Base-by-base conservation (phyloP, 495 filamentous ascomycete species). In the Aspergillus carlsbadensis region DNA sequence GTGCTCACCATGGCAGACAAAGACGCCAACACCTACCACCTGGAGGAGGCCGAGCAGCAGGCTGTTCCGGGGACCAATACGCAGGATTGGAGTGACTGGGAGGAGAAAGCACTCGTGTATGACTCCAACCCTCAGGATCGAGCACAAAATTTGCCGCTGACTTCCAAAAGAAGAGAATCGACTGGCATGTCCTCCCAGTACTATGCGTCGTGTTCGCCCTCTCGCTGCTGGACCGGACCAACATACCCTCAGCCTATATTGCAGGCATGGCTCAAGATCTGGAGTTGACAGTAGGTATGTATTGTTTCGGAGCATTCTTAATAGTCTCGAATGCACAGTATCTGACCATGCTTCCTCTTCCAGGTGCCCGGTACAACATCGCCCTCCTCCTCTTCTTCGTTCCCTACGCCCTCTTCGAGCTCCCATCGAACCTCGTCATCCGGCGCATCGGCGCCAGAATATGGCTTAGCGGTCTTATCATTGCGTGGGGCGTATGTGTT, bases 381-480 rank as follows among this genome's bases (percentile, higher is more conserved):
- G 42, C 42, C 6, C 18, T 45, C 6, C 15, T 45, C 8, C 42
- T 45, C 42, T 45, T 45, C 42, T 45, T 45, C 42, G 42, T 45
- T 8, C 42, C 42, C 6, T 45, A 45, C 20, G 42, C 42, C 5
- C 42, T 45, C 5, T 45, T 45, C 42, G 42, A 45, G 42, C 42
- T 45, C 20, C 42, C 42, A 4, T 45, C 42, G 15, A 45, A 45
- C 42, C 42, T 45, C 18, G 10, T 45, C 42, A 45, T 45, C 42
- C 42, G 42, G 20, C 42, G 20, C 13, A 14, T 45, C 4, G 42
- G 42, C 42, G 42, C 42, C 7, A 20, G 42, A 14, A 20, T 24
- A 0, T 45, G 42, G 42, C 42, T 45, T 14, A 45, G 42, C 20
- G 14, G 20, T 24, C 42, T 45, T 7, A 45, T 45, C 20, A 45